Evolutionary conservation across 139 green algal species (phyloP).

Genomic region (Chlamydomonas applanata): DNA sequence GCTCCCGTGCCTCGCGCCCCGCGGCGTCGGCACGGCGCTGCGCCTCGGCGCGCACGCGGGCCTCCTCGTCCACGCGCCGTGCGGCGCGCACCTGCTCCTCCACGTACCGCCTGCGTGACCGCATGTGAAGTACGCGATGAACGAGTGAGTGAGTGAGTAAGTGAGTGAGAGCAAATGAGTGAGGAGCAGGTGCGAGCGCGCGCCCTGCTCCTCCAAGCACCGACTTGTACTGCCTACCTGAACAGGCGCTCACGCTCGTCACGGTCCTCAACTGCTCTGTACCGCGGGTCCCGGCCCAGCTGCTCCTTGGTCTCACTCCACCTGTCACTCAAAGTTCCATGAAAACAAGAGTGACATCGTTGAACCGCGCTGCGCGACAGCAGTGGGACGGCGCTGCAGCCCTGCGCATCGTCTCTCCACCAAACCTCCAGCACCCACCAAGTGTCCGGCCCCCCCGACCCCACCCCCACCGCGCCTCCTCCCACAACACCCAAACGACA

Average conservation of each 20-base stretch:
- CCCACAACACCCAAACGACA: too few relatives aligned
- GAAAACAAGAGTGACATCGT: too few relatives aligned
- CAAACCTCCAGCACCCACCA: too few relatives aligned
- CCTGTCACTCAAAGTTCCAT: too few relatives aligned
- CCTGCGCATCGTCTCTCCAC: too few relatives aligned
- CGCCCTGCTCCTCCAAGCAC: neutral
- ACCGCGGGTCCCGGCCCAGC: conserved; percentile 15
- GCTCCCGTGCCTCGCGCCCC: conserved; percentile 24
- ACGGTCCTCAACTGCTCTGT: conserved; percentile 2
- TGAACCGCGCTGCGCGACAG: too few relatives aligned
- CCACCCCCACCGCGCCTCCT: neutral
- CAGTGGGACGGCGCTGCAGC: too few relatives aligned
- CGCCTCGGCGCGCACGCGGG: conserved; percentile 16
- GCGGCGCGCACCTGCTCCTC: neutral
- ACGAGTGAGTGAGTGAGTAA: too few relatives aligned
- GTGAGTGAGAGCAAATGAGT: too few relatives aligned
- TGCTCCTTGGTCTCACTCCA: conserved; percentile 13
- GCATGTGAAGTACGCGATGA: too few relatives aligned
- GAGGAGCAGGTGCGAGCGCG: too few relatives aligned
- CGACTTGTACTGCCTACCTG: neutral
- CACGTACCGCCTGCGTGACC: neutral
- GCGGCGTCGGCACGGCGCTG: conserved; percentile 6
- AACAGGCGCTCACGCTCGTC: neutral
- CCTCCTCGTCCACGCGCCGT: conserved; percentile 19
- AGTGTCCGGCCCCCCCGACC: neutral